Base-by-base conservation (phyloP, 176 grass and related monocot genomes). In the Musa acuminata region DNA sequence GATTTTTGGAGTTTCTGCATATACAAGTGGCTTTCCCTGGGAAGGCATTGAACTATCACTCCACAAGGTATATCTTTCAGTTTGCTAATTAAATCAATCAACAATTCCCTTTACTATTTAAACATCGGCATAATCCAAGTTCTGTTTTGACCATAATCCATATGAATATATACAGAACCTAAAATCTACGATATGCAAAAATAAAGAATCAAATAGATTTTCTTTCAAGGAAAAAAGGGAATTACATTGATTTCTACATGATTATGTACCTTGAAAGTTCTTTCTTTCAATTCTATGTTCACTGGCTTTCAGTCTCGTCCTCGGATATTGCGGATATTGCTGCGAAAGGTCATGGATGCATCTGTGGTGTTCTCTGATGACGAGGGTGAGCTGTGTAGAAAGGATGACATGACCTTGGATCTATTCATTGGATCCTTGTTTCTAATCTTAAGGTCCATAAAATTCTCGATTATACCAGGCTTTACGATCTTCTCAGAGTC, bases 391-490 rank as follows among this genome's bases (percentile, higher is more conserved):
- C 55, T 20, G 8, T 22, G 43, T 11, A 20, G 67, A n/a, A 9
- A 3, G 3, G 83, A 79, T n/a, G 79, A 82, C 73, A 20, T 82
- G 26, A 62, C 27, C 3, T 49, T 63, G 20, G 75, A 57, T 24
- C 26, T 75, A 4, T 78, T 20, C 1, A 68, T 19, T 49, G 52
- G 52, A 7, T 14, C 68, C 25, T 81, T 66, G 13, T 51, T 83
- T 57, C 77, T 65, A 63, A 67, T 62, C 72, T 84, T 90, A 23
- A 92, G 63, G 13, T 90, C 71, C 80, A 63, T 51, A 51, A 96
- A 92, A 75, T 90, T 71, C 76, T 79, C 62, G 23, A 96, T 83
- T 64, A 92, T 52, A 6, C 73, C 67, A 52, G 93, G 93, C 81
- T 89, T 88, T 19, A 81, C 83, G 52, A 96, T 87, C 80, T 58